Evolutionary conservation across 2,329 filamentous ascomycete genomes (phyloP), one percentile per base, ranked within the genome.

Genomic region (Fragosphaeria purpurea): DNA sequence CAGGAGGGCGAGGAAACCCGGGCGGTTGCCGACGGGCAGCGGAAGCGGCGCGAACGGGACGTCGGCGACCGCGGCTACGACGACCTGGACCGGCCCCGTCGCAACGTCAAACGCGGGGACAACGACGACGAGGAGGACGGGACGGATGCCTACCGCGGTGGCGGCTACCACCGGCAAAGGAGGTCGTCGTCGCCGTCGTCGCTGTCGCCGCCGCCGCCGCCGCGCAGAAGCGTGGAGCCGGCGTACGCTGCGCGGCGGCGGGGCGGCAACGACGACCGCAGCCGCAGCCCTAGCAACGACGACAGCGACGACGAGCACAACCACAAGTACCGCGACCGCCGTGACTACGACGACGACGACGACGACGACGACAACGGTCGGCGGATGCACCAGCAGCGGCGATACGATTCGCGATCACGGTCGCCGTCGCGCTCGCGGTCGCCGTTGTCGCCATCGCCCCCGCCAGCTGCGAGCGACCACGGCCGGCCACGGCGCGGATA

Each of bases 1-100:
- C 51, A 55, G 30, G 56, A 55, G 2, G 48, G 54, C 33, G 49
- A 53, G 11, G 42, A 32, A 6, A 47, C 9, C 44, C 60, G 30
- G 5, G 49, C 7, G 13, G 22, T 22, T 22, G 22, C 22, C 22
- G 22, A 31, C 42, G 8, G 47, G 7, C 22, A 22, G 11, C 8
- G 8, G 31, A 34, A 40, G 32, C 40, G 33, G 5, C 50, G 13
- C 39, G 43, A 31, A 38, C 47, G 35, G 34, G 50, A 31, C 41
- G 51, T 31, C 48, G 48, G 41, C 13, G 9, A 37, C 31, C 32
- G 33, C 22, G 2, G 22, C 3, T 22, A 22, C 22, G 22, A 41
- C 6, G 38, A 31, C 11, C n/a, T 22, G 9, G 12, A 37, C 11
- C 31, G 37, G 31, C n/a, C 41, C 32, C 43, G 8, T 6, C 7